A percentile compares a stretch with the other conserved stretches of the same genome.
phyloP scores from a whole-genome alignment of 441 rosid genomes.

The Francoa sonchifolia region DNA sequence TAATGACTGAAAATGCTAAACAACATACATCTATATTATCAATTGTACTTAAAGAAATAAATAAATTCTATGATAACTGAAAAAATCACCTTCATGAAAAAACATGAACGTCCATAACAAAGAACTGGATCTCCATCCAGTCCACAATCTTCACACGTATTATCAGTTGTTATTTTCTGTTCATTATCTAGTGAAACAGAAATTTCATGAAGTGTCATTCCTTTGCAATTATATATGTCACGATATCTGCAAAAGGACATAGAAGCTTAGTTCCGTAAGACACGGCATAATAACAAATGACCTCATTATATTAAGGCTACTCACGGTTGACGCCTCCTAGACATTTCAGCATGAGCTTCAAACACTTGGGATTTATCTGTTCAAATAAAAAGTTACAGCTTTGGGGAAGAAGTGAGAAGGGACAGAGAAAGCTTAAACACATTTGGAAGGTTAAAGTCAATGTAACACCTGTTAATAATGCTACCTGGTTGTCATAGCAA shows the following conservation, averaged over 20 bases:
- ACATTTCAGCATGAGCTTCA: slow-evolving; percentile 99
- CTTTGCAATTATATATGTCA: slow-evolving; percentile 73
- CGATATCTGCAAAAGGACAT: slow-evolving; percentile 52
- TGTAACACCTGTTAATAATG: slow-evolving; percentile 4
- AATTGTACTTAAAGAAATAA: too few relatives aligned
- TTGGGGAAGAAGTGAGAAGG: neutral
- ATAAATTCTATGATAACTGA: neutral
- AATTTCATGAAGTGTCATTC: slow-evolving; percentile 82
- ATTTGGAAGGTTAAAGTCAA: neutral
- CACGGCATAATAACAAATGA: neutral
- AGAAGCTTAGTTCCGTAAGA: slow-evolving; percentile 8
- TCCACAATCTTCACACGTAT: too few relatives aligned
- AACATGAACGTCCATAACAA: too few relatives aligned
- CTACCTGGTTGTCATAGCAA: slow-evolving; percentile 75
- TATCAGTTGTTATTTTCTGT: slow-evolving; percentile 46
- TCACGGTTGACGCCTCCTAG: slow-evolving; percentile 97
- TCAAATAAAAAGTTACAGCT: slow-evolving; percentile 1
- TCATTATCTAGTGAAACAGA: slow-evolving; percentile 74
- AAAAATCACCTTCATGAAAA: slow-evolving; percentile 21
- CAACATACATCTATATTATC: too few relatives aligned
- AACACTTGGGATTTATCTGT: slow-evolving; percentile 94
- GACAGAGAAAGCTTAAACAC: neutral
- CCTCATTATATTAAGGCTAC: slow-evolving; percentile 17
- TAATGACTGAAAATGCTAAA: too few relatives aligned
- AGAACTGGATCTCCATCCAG: too few relatives aligned